phyloP scores from a whole-genome alignment of 163 green algal species.

The Chlorella variabilis region DNA sequence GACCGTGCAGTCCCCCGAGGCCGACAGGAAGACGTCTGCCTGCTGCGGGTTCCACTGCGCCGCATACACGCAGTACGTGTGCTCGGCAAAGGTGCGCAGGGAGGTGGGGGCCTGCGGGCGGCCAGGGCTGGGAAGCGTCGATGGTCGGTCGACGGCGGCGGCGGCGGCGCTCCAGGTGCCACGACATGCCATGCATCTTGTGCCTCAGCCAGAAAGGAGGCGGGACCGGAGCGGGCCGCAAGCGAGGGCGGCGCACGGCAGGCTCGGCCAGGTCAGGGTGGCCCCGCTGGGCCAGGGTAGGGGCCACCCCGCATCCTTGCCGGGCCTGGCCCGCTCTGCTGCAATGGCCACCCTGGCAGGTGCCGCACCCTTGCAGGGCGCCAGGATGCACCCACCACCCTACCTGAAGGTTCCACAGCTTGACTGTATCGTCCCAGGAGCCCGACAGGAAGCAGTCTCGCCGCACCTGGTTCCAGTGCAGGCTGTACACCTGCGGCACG shows the following conservation, averaged over 20 bases:
- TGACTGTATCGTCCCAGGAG: slow-evolving; percentile 94
- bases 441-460: slow-evolving; percentile 87
- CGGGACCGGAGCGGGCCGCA: no score
- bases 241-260: no score
- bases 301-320: no score
- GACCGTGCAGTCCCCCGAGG: slow-evolving; percentile 91
- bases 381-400: no score
- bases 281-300: no score
- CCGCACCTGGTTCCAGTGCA: slow-evolving; percentile 89
- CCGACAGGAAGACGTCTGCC: slow-evolving; percentile 92
- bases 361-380: no score
- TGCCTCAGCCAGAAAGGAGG: no score
- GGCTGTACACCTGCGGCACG: slow-evolving; percentile 75
- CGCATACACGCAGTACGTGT: slow-evolving; percentile 97
- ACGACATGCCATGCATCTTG: no score
- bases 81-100: slow-evolving; percentile 89
- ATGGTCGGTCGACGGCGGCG: background rate
- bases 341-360: no score
- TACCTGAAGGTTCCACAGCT: slow-evolving; percentile 90
- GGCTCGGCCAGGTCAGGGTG: no score
- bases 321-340: no score
- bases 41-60: slow-evolving; percentile 91
- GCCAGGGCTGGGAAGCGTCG: background rate
- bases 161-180: background rate
- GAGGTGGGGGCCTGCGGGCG: slow-evolving; percentile 43